Conservation (phyloP, 306 rosid species). For the Fagus sylvatica region DNA sequence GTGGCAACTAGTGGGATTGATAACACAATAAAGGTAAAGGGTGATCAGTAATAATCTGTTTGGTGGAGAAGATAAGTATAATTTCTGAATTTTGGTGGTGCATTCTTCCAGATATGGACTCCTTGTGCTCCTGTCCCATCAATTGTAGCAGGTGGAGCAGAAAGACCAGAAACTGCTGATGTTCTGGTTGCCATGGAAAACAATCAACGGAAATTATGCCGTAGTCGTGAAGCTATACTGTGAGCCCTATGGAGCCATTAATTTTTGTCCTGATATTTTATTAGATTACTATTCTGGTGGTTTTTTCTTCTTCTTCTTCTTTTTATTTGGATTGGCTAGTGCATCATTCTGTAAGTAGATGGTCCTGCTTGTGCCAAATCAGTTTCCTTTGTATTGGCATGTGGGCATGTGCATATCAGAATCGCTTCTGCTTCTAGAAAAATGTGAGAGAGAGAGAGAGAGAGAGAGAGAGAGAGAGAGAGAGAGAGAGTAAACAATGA, state of each 20-base stretch:
- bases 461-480: not conserved
- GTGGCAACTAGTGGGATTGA: conserved; percentile 98
- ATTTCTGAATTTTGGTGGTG: conserved; percentile 32
- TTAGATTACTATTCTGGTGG: conserved; percentile 7
- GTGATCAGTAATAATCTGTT: conserved; percentile 14
- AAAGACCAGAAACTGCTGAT: conserved; percentile 74
- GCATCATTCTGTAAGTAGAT: not conserved
- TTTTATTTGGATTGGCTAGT: not conserved
- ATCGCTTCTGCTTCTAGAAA: not conserved
- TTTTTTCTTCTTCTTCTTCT: not conserved
- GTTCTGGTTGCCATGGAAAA: conserved; percentile 62
- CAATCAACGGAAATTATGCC: conserved; percentile 74
- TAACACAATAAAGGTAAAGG: conserved; percentile 83
- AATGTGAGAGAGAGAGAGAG: not conserved
- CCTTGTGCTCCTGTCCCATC: conserved; percentile 79
- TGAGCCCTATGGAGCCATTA: conserved; percentile 43
- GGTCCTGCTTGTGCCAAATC: not conserved
- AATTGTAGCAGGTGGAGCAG: conserved; percentile 70
- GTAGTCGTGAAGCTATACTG: conserved; percentile 70
- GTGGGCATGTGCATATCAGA: not conserved
- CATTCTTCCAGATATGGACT: conserved; percentile 76
- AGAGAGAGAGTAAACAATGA: not conserved
- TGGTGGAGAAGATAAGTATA: conserved; percentile 14
- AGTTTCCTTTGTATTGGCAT: not conserved
- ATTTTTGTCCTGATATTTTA: conserved; percentile 5